Evolutionary conservation across 1,284 basidiomycete genomes (phyloP).

Genomic region (Farysia itapuensis): DNA sequence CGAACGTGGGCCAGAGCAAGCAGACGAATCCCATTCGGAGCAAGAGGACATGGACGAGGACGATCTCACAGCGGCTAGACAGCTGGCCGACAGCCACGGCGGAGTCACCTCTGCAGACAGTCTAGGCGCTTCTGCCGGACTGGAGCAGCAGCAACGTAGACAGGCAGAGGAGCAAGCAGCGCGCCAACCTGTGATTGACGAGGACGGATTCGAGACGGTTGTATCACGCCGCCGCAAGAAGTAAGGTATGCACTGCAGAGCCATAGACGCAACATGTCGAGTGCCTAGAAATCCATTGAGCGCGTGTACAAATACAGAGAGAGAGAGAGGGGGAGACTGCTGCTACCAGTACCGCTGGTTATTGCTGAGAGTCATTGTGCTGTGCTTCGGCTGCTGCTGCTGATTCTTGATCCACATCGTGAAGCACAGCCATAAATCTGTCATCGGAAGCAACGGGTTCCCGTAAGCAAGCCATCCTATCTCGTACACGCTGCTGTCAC

Average conservation of each 20-base stretch:
- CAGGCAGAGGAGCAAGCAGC: constrained; percentile 2
- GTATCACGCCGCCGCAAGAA: constrained; percentile 39
- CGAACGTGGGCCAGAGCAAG: constrained; percentile 15
- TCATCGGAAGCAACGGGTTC: too few relatives aligned
- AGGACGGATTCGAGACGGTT: constrained; percentile 56
- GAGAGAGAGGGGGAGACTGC: too few relatives aligned
- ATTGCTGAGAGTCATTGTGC: too few relatives aligned
- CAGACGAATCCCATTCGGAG: constrained; percentile 32
- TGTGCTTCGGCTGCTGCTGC: constrained; percentile 9
- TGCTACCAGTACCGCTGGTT: too few relatives aligned
- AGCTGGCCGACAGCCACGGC: constrained; percentile 22
- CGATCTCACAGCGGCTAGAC: constrained; percentile 8
- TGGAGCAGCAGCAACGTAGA: constrained; percentile 16
- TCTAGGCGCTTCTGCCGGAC: constrained; percentile 10
- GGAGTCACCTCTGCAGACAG: constrained; percentile 28
- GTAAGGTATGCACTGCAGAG: too few relatives aligned
- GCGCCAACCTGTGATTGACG: constrained; percentile 33
- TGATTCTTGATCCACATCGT: constrained; percentile 23
- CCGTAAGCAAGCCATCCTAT: too few relatives aligned
- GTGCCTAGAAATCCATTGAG: too few relatives aligned
- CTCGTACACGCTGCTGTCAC: constrained; percentile 1
- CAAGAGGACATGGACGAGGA: constrained; percentile 3
- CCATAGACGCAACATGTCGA: too few relatives aligned
- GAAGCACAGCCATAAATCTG: constrained; percentile 34
- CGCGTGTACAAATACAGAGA: too few relatives aligned